A percentile compares a stretch with the other conserved stretches of the same genome.
Conservation (phyloP, 2,329 filamentous ascomycete genomes). For the Pestalotiopsis fici region DNA sequence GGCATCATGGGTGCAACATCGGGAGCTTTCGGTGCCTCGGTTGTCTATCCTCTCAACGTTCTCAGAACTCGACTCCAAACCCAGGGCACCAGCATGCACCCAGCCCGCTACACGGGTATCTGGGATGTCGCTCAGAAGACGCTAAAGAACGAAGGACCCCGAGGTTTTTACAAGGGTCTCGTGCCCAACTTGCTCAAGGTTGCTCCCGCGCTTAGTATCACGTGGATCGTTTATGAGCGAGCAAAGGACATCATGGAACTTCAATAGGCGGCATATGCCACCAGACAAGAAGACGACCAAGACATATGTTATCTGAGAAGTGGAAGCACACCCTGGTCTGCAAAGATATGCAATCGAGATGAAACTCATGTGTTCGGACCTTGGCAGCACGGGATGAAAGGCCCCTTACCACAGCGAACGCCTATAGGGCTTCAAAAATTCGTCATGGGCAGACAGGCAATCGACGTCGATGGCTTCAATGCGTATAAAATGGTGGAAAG, state of each 20-base stretch:
- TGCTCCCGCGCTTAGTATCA: conserved; percentile 92
- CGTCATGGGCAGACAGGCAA: not conserved
- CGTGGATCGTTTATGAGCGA: conserved; percentile 92
- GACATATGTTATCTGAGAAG: not conserved
- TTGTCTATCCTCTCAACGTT: conserved; percentile 94
- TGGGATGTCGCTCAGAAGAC: conserved; percentile 87
- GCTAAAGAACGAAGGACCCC: conserved; percentile 76
- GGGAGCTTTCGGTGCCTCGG: conserved; percentile 87
- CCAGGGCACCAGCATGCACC: conserved; percentile 91
- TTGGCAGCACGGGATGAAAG: not conserved
- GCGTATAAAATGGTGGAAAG: not conserved
- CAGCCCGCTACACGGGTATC: conserved; percentile 86
- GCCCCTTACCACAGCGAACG: not conserved
- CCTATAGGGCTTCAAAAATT: not conserved
- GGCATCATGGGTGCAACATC: conserved; percentile 89
- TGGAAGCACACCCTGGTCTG: not conserved
- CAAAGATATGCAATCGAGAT: not conserved
- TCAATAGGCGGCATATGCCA: not conserved
- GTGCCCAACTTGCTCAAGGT: conserved; percentile 97
- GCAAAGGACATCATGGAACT: conserved; percentile 59
- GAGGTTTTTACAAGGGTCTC: conserved; percentile 90
- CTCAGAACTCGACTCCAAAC: conserved; percentile 90
- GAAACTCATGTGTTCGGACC: not conserved
- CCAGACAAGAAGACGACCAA: not conserved
- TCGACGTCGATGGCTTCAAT: not conserved